Conservation (phyloP, 805 yeast species). For the Nakazawaea sp. region DNA sequence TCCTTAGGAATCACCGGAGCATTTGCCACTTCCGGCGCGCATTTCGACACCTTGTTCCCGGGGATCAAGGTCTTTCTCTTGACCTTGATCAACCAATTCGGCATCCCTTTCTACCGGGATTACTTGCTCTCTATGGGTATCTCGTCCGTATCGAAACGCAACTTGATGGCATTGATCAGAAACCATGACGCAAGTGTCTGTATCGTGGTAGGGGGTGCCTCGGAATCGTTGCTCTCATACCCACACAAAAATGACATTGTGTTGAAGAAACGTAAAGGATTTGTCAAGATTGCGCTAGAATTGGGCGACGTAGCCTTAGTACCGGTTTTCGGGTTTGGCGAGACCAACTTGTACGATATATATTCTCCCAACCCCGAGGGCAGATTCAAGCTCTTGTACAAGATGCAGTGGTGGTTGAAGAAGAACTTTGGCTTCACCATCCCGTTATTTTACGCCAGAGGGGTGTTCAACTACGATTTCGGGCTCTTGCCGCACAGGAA, state of each 20-base stretch:
- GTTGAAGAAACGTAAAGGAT: constrained; percentile 75
- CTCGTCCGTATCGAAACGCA: constrained; percentile 73
- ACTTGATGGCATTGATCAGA: constrained; percentile 57
- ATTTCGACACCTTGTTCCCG: constrained; percentile 64
- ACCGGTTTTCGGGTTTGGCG: constrained; percentile 90
- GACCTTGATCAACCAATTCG: constrained; percentile 79
- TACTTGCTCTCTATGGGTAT: constrained; percentile 76
- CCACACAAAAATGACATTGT: constrained; percentile 65
- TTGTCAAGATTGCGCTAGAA: constrained; percentile 78
- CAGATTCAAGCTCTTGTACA: constrained; percentile 31
- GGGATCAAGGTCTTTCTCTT: constrained; percentile 75
- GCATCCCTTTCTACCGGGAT: constrained; percentile 80
- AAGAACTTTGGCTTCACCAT: constrained; percentile 71
- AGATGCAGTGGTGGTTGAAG: constrained; percentile 69
- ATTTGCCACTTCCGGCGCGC: constrained; percentile 75
- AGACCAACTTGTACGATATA: constrained; percentile 52
- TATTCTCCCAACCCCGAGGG: constrained; percentile 28
- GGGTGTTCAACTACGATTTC: constrained; percentile 86
- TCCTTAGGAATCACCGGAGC: constrained; percentile 88
- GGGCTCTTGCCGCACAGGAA: constrained; percentile 85
- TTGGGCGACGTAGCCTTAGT: constrained; percentile 74
- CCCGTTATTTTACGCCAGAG: constrained; percentile 89
- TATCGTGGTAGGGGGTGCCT: constrained; percentile 94
- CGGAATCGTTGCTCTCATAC: constrained; percentile 68
- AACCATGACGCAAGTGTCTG: constrained; percentile 67